Evolutionary conservation across 2,329 filamentous ascomycete species (phyloP).

Genomic region (Exophiala calicioides): DNA sequence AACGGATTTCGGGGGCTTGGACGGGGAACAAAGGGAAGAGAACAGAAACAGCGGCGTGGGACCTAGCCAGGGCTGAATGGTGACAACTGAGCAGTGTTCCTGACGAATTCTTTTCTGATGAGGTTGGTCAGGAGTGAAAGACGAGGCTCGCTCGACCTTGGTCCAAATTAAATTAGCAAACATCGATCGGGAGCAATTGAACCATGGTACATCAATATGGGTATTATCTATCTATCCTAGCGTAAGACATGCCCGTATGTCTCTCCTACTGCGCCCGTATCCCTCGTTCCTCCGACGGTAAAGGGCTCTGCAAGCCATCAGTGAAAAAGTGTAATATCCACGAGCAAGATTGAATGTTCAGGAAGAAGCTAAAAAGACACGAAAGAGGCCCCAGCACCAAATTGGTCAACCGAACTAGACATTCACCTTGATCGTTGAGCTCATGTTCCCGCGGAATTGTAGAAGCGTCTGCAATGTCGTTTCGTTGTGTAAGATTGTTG

Average conservation of each 20-base stretch:
- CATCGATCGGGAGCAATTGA: no score
- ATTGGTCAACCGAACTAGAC: background rate
- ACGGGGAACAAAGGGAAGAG: no score
- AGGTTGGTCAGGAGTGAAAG: no score
- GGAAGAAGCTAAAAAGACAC: background rate
- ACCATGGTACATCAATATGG: constrained; percentile 1
- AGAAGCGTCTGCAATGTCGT: constrained; percentile 1
- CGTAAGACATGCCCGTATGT: constrained; percentile 8
- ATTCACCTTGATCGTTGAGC: constrained; percentile 6
- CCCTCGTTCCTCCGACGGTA: background rate
- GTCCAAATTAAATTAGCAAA: no score
- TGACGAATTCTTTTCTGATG: no score
- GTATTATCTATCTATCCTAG: constrained; percentile 19
- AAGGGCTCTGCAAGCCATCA: constrained; percentile 4
- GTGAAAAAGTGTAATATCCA: constrained; percentile 3
- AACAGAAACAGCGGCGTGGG: no score
- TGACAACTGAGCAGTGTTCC: no score
- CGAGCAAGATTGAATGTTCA: background rate
- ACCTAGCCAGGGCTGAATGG: no score
- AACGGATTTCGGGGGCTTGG: no score
- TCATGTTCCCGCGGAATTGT: constrained; percentile 1
- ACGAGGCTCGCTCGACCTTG: no score
- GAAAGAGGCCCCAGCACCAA: background rate
- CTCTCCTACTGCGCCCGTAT: constrained; percentile 6
- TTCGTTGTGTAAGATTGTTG: background rate